Evolutionary conservation across 179 eudicot species (phyloP).

Genomic region (Beta lomatogona): DNA sequence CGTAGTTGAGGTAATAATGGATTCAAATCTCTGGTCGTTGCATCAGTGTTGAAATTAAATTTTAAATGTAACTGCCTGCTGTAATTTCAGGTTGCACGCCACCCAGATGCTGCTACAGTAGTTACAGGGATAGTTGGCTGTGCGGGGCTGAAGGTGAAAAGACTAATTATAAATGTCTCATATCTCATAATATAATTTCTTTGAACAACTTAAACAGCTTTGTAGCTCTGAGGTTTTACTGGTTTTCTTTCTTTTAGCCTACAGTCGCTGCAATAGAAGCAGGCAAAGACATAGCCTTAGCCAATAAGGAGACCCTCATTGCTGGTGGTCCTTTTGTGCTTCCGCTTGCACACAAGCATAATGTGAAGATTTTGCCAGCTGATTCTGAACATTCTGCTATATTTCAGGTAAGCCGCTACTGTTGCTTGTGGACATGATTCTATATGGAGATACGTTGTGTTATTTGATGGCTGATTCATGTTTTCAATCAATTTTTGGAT

Average conservation of each 20-base stretch:
- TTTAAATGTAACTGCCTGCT: background rate
- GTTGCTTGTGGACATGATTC: background rate
- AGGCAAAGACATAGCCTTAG: slow-evolving; percentile 93
- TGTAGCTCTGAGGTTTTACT: slow-evolving; percentile 7
- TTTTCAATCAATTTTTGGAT: slow-evolving; percentile 1
- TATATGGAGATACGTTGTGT: background rate
- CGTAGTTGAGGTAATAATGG: slow-evolving; percentile 67
- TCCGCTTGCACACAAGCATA: slow-evolving; percentile 95
- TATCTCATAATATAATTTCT: background rate
- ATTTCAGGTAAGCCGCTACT: slow-evolving; percentile 72
- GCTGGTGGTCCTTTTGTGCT: slow-evolving; percentile 99
- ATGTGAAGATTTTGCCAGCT: slow-evolving; percentile 98
- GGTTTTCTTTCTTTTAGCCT: slow-evolving; percentile 53
- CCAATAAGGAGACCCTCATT: slow-evolving; percentile 96
- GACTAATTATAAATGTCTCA: background rate
- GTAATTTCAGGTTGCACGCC: slow-evolving; percentile 88
- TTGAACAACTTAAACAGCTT: background rate
- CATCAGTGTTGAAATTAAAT: background rate
- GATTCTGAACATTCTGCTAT: slow-evolving; percentile 99
- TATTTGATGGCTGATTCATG: background rate
- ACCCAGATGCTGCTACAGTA: slow-evolving; percentile 88
- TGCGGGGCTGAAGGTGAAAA: slow-evolving; percentile 87
- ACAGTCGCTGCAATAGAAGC: slow-evolving; percentile 99
- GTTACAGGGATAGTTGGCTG: slow-evolving; percentile 99
- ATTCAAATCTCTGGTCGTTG: background rate